Evolutionary conservation across 257 asterid species (phyloP).

Genomic region (Thymus quinquecostatus): DNA sequence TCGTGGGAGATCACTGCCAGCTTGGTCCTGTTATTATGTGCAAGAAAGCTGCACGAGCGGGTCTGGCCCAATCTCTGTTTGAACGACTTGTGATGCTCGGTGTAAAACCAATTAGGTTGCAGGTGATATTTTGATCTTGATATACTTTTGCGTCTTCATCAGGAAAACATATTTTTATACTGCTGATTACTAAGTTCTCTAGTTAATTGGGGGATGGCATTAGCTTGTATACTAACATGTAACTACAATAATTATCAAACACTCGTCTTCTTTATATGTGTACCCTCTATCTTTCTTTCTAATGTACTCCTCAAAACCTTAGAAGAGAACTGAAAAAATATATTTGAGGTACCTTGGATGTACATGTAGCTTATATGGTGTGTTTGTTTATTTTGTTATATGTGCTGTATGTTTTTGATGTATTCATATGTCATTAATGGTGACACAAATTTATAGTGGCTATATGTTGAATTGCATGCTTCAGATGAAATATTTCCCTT

Average conservation of each 20-base stretch:
- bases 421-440: neutral
- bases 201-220: conserved; percentile 7
- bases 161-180: conserved; percentile 14
- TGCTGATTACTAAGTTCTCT: conserved; percentile 8
- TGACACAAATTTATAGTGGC: conserved; percentile 1
- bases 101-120: conserved; percentile 95
- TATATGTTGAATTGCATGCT: conserved; percentile 24
- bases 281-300: neutral
- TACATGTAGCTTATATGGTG: neutral
- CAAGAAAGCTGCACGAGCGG: conserved; percentile 99
- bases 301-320: neutral
- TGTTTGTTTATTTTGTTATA: neutral
- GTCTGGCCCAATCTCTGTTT: conserved; percentile 93
- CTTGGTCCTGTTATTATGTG: conserved; percentile 99
- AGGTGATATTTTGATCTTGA: conserved; percentile 56
- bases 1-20: conserved; percentile 99
- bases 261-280: neutral
- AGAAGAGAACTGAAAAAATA: neutral
- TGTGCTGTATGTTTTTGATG: conserved; percentile 4
- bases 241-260: neutral
- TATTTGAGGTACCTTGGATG: neutral
- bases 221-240: conserved; percentile 14
- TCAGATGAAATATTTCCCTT: conserved; percentile 15
- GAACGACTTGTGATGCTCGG: conserved; percentile 97
- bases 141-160: conserved; percentile 22